Base-by-base conservation (phyloP, 2,329 filamentous ascomycete species). In the Arthrocladium fulminans region DNA sequence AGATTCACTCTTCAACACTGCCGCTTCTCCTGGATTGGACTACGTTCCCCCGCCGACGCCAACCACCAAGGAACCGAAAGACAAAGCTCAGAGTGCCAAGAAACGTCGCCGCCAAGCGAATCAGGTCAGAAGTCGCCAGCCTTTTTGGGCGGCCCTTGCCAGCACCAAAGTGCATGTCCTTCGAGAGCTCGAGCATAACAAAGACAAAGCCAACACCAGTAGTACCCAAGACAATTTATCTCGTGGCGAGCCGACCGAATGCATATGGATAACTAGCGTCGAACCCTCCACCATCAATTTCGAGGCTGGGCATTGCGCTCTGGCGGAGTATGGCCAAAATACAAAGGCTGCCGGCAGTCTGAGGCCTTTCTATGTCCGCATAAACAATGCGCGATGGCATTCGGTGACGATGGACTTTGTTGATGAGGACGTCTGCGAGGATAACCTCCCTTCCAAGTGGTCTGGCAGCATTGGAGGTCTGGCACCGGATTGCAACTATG, bases 81-180 rank as follows among this genome's bases (percentile, higher is more conserved):
- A 76, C 65, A 80, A 69, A 67, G 63, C 77, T 69, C 71, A 80
- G 62, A 70, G 67, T 56, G 79, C 76, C 54, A 94, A 92, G 69
- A 92, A 88, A 71, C 84, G 86, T 70, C 81, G 85, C 69, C 90
- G 92, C 70, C 88, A 94, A 68, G 90, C 86, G 62, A 88, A 88
- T 50, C 86, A 92, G 66, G 88, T 94, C 57, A 78, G 89, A 65
- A 86, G 88, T 64, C 83, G 88, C 62, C 89, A 96, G 69, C 89
- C 89, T 42, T 79, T 96, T 56, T 96, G 89, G 89, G 88, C 54
- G 55, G 89, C 89, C 41, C 78, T 96, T 59, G 89, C 89, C 45
- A 95, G 88, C 69, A 95, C 89, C 62, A 96, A 96, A 74, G 89
- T 96, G 64, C 90, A 92, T 59, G 88, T 95, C 69, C 83, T 94